Evolutionary conservation across 208 protist species (phyloP), one percentile per base, ranked within the genome.

Genomic region (Trypanosoma rangeli): DNA sequence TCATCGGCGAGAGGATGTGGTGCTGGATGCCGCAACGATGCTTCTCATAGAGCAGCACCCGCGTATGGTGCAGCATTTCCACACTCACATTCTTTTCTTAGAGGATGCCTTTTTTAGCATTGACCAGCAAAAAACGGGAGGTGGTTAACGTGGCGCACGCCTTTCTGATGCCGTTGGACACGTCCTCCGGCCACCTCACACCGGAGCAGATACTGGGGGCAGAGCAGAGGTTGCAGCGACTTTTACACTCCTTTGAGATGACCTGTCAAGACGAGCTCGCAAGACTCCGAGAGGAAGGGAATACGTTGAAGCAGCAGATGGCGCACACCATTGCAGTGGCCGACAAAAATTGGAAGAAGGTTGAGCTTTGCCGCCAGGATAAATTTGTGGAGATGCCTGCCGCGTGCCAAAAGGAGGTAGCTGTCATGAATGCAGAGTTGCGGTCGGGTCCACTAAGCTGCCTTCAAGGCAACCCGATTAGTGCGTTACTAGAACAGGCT

Each of bases 371-470:
- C 49, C 58, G 68, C 5, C 68, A 73, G 39, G 24, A 73, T 33
- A 57, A 73, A 5, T 73, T 73, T 50, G 46, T 29, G 58, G 68
- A 73, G 33, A 28, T 73, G 57, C 65, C 35, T 44, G n/a, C 65
- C 16, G 22, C 68, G 1, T 73, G 58, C 29, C 68, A 73, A 46
- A 60, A 55, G 18, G 68, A 73, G 3, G 60, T 73, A 16, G 58
- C 58, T 5, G 57, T 39, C n/a, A 62, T 73, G 24, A 64, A 48
- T 8, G 53, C 68, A 29, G 68, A 73, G 57, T 37, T 73, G 50
- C 58, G 53, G 7, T 52, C 28, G 44, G 68, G 61, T 1, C 46
- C 61, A 29, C 50, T 66, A 0, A 50, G 24, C 18, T 57, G 60
- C 42, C 60, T 73, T n/a, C 58, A 58, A 13, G 68, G 57, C 16